Conservation (phyloP, 164 flowering plant genomes). For the Stephania cephalantha region DNA sequence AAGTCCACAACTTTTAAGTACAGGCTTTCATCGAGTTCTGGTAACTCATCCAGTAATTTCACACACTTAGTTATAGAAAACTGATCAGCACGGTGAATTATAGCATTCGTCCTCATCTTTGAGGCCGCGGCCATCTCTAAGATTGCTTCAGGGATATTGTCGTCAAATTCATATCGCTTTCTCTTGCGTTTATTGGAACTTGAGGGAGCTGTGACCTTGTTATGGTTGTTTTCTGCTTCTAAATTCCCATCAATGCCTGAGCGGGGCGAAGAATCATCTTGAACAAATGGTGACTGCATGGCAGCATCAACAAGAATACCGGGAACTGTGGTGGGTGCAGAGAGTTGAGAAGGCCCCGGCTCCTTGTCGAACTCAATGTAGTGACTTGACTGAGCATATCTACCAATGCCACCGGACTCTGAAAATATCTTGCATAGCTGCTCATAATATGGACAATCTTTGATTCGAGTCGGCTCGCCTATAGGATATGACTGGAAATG, state of each 20-base stretch:
- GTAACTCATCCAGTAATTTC: slow-evolving; percentile 46
- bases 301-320: slow-evolving; percentile 20
- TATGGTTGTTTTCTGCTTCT: slow-evolving; percentile 40
- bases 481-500: slow-evolving; percentile 36
- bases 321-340: slow-evolving; percentile 20
- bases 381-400: slow-evolving; percentile 74
- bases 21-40: slow-evolving; percentile 31
- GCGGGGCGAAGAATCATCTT: slow-evolving; percentile 18
- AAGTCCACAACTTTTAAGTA: slow-evolving; percentile 59
- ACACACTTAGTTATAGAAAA: slow-evolving; percentile 52
- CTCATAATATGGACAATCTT: slow-evolving; percentile 62
- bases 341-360: slow-evolving; percentile 15
- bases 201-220: slow-evolving; percentile 21
- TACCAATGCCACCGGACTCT: slow-evolving; percentile 49
- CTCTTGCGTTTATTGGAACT: slow-evolving; percentile 15
- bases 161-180: slow-evolving; percentile 21
- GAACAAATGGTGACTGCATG: slow-evolving; percentile 16
- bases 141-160: slow-evolving; percentile 44
- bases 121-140: slow-evolving; percentile 46
- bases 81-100: slow-evolving; percentile 14
- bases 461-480: slow-evolving; percentile 41
- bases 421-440: slow-evolving; percentile 68
- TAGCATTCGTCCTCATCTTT: slow-evolving; percentile 24
- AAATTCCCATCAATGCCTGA: slow-evolving; percentile 19
- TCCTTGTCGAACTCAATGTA: slow-evolving; percentile 42